phyloP scores from a whole-genome alignment of 2,329 filamentous ascomycete species.

The Clarireedia hainanense region DNA sequence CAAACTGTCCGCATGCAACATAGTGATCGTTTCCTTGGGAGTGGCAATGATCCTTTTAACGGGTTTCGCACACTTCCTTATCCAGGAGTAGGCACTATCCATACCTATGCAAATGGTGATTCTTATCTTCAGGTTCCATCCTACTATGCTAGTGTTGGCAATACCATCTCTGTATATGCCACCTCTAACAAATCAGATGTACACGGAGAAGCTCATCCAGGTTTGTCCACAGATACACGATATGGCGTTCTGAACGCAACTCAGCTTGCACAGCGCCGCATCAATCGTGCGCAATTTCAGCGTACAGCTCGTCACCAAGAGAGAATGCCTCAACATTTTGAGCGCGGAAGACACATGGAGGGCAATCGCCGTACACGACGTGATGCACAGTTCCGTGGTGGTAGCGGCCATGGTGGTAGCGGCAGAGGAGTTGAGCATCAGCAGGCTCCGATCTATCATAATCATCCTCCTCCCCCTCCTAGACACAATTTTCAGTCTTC shows the following conservation, averaged over 20 bases:
- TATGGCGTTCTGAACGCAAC: not conserved
- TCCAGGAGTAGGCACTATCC: not conserved
- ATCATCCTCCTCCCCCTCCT: no score
- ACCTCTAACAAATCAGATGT: not conserved
- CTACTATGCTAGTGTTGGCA: not conserved
- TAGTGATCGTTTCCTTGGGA: constrained; percentile 2
- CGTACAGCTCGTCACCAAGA: not conserved
- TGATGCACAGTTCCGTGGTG: not conserved
- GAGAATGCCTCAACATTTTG: not conserved
- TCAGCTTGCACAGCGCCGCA: not conserved
- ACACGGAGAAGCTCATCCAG: not conserved
- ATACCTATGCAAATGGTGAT: not conserved
- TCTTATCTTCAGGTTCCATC: not conserved
- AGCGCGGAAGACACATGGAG: not conserved
- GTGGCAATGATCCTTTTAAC: not conserved
- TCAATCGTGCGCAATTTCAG: not conserved
- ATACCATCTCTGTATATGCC: constrained; percentile 1
- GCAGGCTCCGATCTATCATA: no score
- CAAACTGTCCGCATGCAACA: constrained; percentile 9
- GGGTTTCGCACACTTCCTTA: constrained; percentile 5
- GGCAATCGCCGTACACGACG: not conserved
- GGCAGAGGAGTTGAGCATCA: no score
- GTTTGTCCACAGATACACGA: constrained; percentile 1
- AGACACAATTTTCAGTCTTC: no score
- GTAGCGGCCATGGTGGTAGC: not conserved